phyloP scores from a whole-genome alignment of 257 asterid genomes.

The Pogostemon cablin region DNA sequence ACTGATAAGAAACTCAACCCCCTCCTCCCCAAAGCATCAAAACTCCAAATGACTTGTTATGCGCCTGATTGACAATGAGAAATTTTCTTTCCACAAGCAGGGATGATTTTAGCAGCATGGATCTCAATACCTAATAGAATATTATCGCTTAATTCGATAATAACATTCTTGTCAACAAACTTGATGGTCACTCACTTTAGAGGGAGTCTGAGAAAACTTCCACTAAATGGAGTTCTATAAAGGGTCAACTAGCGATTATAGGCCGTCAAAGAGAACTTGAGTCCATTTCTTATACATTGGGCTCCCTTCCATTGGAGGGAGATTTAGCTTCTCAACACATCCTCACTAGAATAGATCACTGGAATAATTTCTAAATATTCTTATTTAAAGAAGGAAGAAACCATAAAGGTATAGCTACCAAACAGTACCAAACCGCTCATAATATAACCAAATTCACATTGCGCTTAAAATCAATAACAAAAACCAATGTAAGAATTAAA shows the following conservation, averaged over 20 bases:
- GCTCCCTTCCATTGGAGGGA: not conserved
- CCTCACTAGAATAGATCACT: not conserved
- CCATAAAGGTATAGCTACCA: conserved; percentile 2
- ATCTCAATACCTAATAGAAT: not conserved
- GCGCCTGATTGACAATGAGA: conserved; percentile 8
- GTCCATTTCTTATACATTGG: not conserved
- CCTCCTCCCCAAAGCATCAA: not conserved
- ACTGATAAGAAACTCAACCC: not conserved
- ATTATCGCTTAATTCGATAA: not conserved
- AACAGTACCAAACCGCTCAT: not conserved
- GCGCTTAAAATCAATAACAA: not conserved
- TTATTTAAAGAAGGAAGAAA: conserved; percentile 1
- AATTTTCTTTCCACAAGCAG: not conserved
- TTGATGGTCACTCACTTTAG: not conserved
- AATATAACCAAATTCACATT: not conserved
- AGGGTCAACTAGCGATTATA: not conserved
- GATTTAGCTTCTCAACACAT: not conserved
- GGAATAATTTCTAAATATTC: not conserved
- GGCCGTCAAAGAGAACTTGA: conserved; percentile 3
- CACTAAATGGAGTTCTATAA: conserved; percentile 7
- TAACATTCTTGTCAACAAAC: not conserved
- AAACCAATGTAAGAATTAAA: not conserved
- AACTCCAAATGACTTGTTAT: not conserved
- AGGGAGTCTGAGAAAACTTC: not conserved
- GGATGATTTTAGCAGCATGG: conserved; percentile 6